Base-by-base conservation (phyloP, 306 rosid genomes). In the Fragaria nilgerrensis region DNA sequence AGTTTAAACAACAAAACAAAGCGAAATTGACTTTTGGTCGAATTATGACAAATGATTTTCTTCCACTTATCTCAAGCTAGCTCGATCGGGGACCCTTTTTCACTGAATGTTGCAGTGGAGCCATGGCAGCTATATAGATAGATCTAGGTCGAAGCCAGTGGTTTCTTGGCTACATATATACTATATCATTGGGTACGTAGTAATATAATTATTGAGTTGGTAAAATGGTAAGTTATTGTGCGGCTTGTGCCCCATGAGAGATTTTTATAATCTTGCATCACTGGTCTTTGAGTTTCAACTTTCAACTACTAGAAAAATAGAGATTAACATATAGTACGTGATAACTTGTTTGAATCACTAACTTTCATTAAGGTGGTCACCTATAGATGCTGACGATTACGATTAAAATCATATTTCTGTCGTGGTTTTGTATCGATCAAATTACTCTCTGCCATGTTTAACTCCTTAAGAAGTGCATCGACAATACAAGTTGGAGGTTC, bases 81-180 rank as follows among this genome's bases (percentile, higher is more conserved):
- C 23, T 36, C 37, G 23, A 59, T 23, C 50, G n/a, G 32, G 61
- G 36, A 41, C 61, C 80, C 58, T 44, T 68, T 59, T 43, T 39
- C 47, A 19, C 36, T 68, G 55, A 69, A 77, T 43, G 45, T 77
- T 27, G 75, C n/a, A 16, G 53, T 66, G 79, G 58, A 64, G 44
- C 52, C 43, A 66, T 67, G 79, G 16, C 48, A 13, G 56, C 47
- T 39, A 56, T 49, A 64, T 53, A 17, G 45, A 10, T 37, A 49
- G 77, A 62, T 49, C 39, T 50, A 22, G 23, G n/a, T n/a, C 16
- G 36, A 32, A 32, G 36, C 47, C 63, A 17, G 53, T 25, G 2
- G 2, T 29, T 5, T 29, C 55, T 52, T 73, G 69, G 49, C 82
- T 23, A 41, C 25, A 13, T 44, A 27, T 27, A 27, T 27, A 27